Percentiles rank a stretch among this genome's conserved stretches.
Evolutionary conservation across 2,329 filamentous ascomycete genomes (phyloP).

Genomic region (Exophiala mesophila): DNA sequence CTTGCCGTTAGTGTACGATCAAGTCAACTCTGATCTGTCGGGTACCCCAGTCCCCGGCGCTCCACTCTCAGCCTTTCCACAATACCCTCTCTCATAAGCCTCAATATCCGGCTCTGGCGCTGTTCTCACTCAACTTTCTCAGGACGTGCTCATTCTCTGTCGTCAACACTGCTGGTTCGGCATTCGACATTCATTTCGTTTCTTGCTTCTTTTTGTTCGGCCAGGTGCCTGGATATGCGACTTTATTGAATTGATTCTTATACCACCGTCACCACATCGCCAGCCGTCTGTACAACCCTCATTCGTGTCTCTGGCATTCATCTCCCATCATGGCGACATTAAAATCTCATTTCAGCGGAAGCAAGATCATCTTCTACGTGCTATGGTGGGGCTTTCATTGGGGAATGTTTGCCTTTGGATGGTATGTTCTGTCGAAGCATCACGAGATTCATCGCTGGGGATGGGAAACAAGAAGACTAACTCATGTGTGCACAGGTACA

Average conservation of each 20-base stretch:
- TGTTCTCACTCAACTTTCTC: constrained; percentile 4
- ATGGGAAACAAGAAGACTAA: no score
- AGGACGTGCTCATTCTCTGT: not conserved
- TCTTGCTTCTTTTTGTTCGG: constrained; percentile 1
- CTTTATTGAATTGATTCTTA: constrained; percentile 6
- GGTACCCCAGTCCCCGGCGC: constrained; percentile 14
- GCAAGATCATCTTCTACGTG: constrained; percentile 73
- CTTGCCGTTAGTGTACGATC: constrained; percentile 11
- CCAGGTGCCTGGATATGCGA: constrained; percentile 9
- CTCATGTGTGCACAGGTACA: constrained; percentile 66
- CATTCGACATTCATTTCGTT: constrained; percentile 14
- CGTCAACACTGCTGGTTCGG: constrained; percentile 4
- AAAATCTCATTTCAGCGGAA: constrained; percentile 23
- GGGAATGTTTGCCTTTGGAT: constrained; percentile 76
- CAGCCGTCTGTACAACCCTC: not conserved
- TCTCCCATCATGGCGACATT: constrained; percentile 18
- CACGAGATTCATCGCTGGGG: no score
- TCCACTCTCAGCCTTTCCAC: constrained; percentile 12
- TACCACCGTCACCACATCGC: not conserved
- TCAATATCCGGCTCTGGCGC: constrained; percentile 8
- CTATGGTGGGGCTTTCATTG: constrained; percentile 77
- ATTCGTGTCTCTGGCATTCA: no score
- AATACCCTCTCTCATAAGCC: constrained; percentile 19
- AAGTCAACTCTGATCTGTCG: constrained; percentile 9
- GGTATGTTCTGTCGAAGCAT: no score